Evolutionary conservation across 2,329 filamentous ascomycete species (phyloP), one percentile per base, ranked within the genome.

Genomic region (Diaporthe longicolla): DNA sequence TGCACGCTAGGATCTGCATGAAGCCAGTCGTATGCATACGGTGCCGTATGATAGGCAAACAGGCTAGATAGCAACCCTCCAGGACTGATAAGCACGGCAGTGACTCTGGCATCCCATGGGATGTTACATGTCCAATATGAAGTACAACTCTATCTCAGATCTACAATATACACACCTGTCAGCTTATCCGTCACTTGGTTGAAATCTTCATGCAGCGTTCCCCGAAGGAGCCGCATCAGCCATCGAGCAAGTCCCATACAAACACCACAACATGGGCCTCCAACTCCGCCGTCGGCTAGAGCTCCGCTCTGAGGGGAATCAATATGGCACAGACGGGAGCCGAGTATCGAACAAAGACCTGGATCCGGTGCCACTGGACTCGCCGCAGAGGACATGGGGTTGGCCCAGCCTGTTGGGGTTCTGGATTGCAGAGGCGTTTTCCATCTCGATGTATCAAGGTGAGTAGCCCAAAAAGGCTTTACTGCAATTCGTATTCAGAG

Each of bases 361-460:
- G 24, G 70, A 72, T 65, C 70, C 70, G 13, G 59, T 72, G 32
- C 70, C 70, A 11, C 57, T 17, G 32, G 57, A 54, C 57, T 72
- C 70, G 32, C 70, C 57, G 40, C 57, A 72, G 48, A 10, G 70
- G 48, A 72, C 70, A 4, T 72, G 70, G 70, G 70, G 70, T 17
- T 72, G 70, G 70, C 70, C 70, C 11, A 72, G 70, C 24, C 37
- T 72, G 35, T 48, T 72, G 15, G 70, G 70, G 2, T 72, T 72
- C 19, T 72, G 70, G 70, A 65, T 72, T 32, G 70, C 70, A n/a
- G 70, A 72, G 40, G 70, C 70, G 2, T 72, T 72, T 57, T 72
- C 70, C 19, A 65, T 72, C 26, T 72, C 70, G 43, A 72, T 72
- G 70, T 72, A 72, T 24, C 70, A 72, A 19, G 70, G 70, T 65